Conservation (phyloP, 1,139 yeast species). For the Fermentozyma sake region DNA sequence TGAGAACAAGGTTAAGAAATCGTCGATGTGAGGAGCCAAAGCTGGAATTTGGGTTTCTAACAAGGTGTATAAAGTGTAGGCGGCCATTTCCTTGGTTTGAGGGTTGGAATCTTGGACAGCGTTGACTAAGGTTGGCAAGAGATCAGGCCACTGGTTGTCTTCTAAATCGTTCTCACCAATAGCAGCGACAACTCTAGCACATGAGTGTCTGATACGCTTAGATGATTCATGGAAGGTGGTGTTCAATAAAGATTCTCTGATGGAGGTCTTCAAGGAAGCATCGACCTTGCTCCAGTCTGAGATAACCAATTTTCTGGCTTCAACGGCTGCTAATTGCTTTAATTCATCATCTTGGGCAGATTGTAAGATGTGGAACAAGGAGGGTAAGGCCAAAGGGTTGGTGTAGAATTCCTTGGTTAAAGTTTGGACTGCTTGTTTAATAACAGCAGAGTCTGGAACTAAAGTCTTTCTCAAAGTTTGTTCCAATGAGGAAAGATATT, state of each 20-base stretch:
- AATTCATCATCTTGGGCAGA: conserved; percentile 56
- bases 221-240: conserved; percentile 55
- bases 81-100: conserved; percentile 76
- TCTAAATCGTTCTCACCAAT: conserved; percentile 75
- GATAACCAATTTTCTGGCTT: conserved; percentile 78
- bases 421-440: conserved; percentile 77
- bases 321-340: conserved; percentile 90
- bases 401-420: conserved; percentile 74
- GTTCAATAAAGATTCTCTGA: conserved; percentile 65
- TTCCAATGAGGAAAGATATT: conserved; percentile 66
- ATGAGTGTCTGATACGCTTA: conserved; percentile 78
- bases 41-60: conserved; percentile 72
- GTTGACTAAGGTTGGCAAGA: conserved; percentile 65
- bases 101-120: conserved; percentile 63
- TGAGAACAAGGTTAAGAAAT: conserved; percentile 66
- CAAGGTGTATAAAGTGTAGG: conserved; percentile 71
- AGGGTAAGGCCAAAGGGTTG: conserved; percentile 70
- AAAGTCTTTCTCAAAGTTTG: conserved; percentile 72
- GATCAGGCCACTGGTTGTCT: conserved; percentile 67
- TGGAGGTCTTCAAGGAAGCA: conserved; percentile 48
- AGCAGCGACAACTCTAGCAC: conserved; percentile 84
- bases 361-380: conserved; percentile 78
- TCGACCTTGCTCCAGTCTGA: conserved; percentile 68
- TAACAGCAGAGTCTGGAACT: conserved; percentile 70
- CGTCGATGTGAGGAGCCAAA: conserved; percentile 57